Percentiles rank a stretch among this genome's conserved stretches.
Evolutionary conservation across 768 basidiomycete genomes (phyloP).

Genomic region (Ephemerocybe angulata): DNA sequence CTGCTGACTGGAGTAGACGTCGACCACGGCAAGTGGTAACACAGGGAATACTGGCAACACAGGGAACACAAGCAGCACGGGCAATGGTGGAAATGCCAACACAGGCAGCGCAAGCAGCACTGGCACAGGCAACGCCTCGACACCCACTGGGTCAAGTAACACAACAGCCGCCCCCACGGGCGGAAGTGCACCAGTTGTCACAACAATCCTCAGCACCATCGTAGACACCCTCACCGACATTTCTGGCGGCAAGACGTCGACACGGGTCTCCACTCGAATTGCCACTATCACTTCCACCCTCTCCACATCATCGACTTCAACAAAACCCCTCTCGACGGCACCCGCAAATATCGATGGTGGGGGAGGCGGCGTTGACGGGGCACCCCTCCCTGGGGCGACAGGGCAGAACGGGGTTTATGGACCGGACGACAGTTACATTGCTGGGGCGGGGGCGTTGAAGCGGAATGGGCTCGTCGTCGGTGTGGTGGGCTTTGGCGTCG

Average conservation of each 20-base stretch:
- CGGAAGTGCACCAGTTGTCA: slow-evolving; percentile 23
- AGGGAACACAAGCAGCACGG: too few species aligned
- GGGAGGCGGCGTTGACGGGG: slow-evolving; percentile 32
- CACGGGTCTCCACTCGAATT: slow-evolving; percentile 38
- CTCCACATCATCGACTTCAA: slow-evolving; percentile 35
- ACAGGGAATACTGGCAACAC: too few species aligned
- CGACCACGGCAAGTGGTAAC: background rate
- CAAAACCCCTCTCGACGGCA: slow-evolving; percentile 53
- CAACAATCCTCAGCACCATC: slow-evolving; percentile 39
- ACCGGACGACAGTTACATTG: slow-evolving; percentile 65
- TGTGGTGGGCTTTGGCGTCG: slow-evolving; percentile 43
- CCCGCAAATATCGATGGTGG: slow-evolving; percentile 54
- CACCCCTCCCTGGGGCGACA: slow-evolving; percentile 45
- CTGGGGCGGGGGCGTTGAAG: slow-evolving; percentile 47
- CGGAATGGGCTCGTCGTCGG: slow-evolving; percentile 42
- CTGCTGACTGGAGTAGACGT: background rate
- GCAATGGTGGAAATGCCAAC: too few species aligned
- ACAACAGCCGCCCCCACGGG: too few species aligned
- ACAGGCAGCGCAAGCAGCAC: too few species aligned
- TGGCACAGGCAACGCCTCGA: too few species aligned
- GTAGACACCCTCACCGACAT: slow-evolving; percentile 33
- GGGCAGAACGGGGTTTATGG: slow-evolving; percentile 52
- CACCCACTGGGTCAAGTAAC: too few species aligned
- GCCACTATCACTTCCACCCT: slow-evolving; percentile 40
- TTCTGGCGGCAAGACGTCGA: slow-evolving; percentile 39